Base-by-base conservation (phyloP, 768 basidiomycete species). In the Xerocomellus chrysenteron region DNA sequence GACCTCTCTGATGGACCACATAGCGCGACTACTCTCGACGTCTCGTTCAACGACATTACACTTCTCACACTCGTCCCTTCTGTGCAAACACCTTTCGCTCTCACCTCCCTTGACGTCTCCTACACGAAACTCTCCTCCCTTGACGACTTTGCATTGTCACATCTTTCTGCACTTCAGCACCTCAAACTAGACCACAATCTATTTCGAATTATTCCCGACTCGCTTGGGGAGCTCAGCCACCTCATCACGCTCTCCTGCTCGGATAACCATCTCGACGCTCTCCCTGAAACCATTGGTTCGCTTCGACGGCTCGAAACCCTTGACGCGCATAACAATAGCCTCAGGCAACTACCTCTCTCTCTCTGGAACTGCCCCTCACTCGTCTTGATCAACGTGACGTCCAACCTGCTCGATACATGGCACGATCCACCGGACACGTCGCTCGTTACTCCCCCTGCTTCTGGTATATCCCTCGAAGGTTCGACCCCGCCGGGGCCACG, bases 281-380 rank as follows among this genome's bases (percentile, higher is more conserved):
- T 98, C 0, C 97, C 97, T 0, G 69, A 77, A 12, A 84, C 82
- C 41, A 86, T 98, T 47, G 93, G 93, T 14, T 76, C 77, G 10
- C 77, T 98, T 44, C 83, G 84, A 72, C 85, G 83, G 42, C 80
- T 98, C 11, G 82, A 87, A 61, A 76, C 73, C 1, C 79, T 99
- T 41, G 92, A 97, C 61, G 88, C 88, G 3, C 95, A 98, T 68
- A 94, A 92, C 68, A 99, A 98, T 75, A 88, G 87, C 62, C 76
- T 98, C 45, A 82, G 78, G 5, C 84, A 86, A 62, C 74, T 98
- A 0, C 92, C 95, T 0, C 73, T 74, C 19, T 76, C 82, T 35
- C 70, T 99, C 2, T 99, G 97, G 97, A 81, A 85, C 39, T 98
- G 95, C 71, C 77, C 83, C 0, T 82, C 80, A 6, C 76, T 99